phyloP scores from a whole-genome alignment of 768 basidiomycete genomes.

The Hemileccinum impolitum region DNA sequence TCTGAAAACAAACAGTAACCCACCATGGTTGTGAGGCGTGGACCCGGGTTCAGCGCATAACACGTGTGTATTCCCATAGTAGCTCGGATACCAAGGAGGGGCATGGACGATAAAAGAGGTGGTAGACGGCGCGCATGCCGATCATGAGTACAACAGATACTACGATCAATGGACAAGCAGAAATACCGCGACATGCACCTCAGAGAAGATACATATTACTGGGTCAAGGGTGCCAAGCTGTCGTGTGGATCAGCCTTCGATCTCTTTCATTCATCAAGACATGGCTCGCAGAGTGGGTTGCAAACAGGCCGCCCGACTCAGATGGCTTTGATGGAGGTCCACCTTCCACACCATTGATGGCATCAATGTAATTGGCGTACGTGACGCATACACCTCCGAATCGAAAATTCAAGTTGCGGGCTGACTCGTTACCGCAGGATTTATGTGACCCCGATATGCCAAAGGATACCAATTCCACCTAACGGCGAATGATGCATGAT shows the following conservation, averaged over 20 bases:
- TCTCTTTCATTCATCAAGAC: neutral
- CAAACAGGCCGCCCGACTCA: constrained; percentile 51
- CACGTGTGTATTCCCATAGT: constrained; percentile 60
- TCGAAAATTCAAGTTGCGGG: constrained; percentile 49
- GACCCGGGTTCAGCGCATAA: constrained; percentile 51
- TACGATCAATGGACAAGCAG: constrained; percentile 38
- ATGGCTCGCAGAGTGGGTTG: constrained; percentile 49
- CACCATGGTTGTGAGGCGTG: constrained; percentile 52
- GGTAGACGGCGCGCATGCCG: constrained; percentile 49
- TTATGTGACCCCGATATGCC: constrained; percentile 70
- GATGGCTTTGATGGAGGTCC: constrained; percentile 45
- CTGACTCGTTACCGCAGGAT: constrained; percentile 49
- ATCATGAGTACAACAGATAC: constrained; percentile 51
- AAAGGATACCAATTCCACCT: constrained; percentile 62
- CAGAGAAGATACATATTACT: constrained; percentile 42
- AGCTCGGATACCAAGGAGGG: constrained; percentile 51
- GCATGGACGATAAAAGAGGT: constrained; percentile 51
- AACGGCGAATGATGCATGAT: constrained; percentile 2
- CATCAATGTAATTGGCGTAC: constrained; percentile 60
- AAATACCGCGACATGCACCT: constrained; percentile 28
- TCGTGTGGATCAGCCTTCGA: neutral
- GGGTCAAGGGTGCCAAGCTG: constrained; percentile 36
- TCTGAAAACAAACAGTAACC: constrained; percentile 38
- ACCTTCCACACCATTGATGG: constrained; percentile 58
- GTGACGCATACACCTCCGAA: constrained; percentile 50